Evolutionary conservation across 768 basidiomycete genomes (phyloP), one percentile per base, ranked within the genome.

Genomic region (Fistulinella prunicolor): DNA sequence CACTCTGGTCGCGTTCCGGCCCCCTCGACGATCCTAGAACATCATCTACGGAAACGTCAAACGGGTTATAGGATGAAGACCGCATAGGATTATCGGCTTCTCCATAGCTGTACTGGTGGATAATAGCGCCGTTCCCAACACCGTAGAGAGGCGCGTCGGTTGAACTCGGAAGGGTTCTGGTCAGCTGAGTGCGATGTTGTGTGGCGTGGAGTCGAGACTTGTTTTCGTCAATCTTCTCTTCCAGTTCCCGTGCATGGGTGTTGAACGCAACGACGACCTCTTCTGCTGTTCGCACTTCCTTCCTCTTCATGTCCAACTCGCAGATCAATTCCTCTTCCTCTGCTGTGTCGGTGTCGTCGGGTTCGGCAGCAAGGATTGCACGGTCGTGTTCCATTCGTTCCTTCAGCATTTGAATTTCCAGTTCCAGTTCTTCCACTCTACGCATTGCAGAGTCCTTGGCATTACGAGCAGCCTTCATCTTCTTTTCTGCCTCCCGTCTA

Each of bases 401-500:
- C 43, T 75, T 77, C 38, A 90, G 58, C 42, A 68, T 66, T 50
- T 68, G 68, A 40, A 89, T 85, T 61, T 86, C 82, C 51, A 78
- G 70, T 51, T 83, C 80, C 46, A 88, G 71, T 50, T 74, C 70
- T 24, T 78, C 76, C 61, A 86, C 76, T 35, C 78, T 75, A 57
- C 74, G 76, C 19, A 65, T 72, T 0, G 85, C 78, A 46, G 75
- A 82, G 59, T 89, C 84, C 28, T 85, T 80, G 51, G 77, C 71
- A 36, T 62, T 74, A 63, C 83, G 82, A 14, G 80, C 82, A n/a
- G 76, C 73, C 58, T 83, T 87, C 50, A 94, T 75, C 56, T 84
- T 84, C 73, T 89, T 93, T 69, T 98, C 95, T 4, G 86, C 91
- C 39, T 97, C 94, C 38, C 83, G 78, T 62, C 83, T 87, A 43